Conservation (phyloP, 2,329 filamentous ascomycete species). For the Colletotrichum sp. region DNA sequence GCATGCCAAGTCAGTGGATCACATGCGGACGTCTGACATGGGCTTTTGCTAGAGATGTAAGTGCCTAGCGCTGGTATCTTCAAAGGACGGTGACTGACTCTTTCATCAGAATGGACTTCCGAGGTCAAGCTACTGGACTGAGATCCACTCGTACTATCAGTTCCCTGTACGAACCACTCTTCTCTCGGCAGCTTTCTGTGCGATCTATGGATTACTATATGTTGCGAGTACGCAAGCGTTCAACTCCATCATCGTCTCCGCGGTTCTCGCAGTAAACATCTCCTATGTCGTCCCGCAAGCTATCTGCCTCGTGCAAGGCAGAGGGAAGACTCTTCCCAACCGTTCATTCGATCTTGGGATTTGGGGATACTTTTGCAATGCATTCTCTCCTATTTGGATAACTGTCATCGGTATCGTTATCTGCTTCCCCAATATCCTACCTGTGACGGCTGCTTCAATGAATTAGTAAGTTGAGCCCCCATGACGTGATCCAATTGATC, state of each 20-base stretch:
- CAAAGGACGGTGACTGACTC: background rate
- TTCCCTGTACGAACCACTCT: constrained; percentile 34
- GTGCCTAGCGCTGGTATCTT: background rate
- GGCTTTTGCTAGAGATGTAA: constrained; percentile 36
- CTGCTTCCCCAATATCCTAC: constrained; percentile 26
- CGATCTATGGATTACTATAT: constrained; percentile 36
- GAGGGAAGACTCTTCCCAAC: constrained; percentile 21
- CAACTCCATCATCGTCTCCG: constrained; percentile 35
- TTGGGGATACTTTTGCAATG: constrained; percentile 26
- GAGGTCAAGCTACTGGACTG: constrained; percentile 27
- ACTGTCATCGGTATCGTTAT: constrained; percentile 25
- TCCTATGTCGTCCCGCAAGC: constrained; percentile 32
- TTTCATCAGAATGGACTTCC: constrained; percentile 24
- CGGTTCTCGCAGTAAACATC: constrained; percentile 32
- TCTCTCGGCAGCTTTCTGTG: constrained; percentile 28
- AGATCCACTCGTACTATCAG: constrained; percentile 23
- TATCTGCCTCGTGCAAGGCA: constrained; percentile 24
- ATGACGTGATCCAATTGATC: background rate
- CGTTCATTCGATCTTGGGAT: constrained; percentile 24
- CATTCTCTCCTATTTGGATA: constrained; percentile 25
- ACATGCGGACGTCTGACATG: constrained; percentile 34
- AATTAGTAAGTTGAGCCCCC: background rate
- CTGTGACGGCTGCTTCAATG: constrained; percentile 12
- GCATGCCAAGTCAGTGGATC: constrained; percentile 32
- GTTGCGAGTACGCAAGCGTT: constrained; percentile 34